Base-by-base conservation (phyloP, 345 rosid species). In the Gossypium turneri region DNA sequence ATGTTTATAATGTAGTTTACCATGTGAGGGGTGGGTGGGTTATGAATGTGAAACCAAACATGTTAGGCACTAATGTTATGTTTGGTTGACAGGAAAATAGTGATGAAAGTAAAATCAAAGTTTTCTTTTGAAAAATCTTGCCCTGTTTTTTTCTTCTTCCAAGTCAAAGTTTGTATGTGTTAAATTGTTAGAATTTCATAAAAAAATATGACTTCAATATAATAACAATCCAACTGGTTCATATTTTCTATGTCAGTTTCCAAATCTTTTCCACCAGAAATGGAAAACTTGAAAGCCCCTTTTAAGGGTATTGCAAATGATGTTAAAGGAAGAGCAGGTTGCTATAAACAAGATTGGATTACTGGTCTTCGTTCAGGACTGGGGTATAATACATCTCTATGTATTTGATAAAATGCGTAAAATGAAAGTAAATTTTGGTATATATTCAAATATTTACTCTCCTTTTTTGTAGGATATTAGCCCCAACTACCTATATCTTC, bases 401-500 rank as follows among this genome's bases (percentile, higher is more conserved):
- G 34, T 4, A 70, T 53, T 51, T 25, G 56, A 22, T 1, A 24
- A 6, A 56, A 53, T 34, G 22, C 0, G 24, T 7, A 75, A 22
- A 15, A 7, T 16, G 4, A 24, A 60, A 56, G 19, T 57, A 13
- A 53, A 6, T 57, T 61, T 79, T 74, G 68, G 11, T 64, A 34
- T 34, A 34, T 5, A 34, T 34, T 34, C 44, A 2, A 10, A 60
- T 67, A 7, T 53, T 73, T 17, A 20, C 16, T 4, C 2, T 45
- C 68, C 10, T 45, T 63, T 60, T 12, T 76, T 29, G 8, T 73
- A 92, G 97, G 77, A 87, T 93, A 76, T 67, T 90, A 78, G 94
- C 98, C 27, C 97, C 98, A 2, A 90, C 97, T 0, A 83, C 94
- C n/a, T 93, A 90, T 72, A 93, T 88, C 8, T 90, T 88, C 80